These are phyloP conservation scores for Purshia tridentata DNA, from an alignment of 306 rosid genomes.

Conservation along the genomic window DNA sequence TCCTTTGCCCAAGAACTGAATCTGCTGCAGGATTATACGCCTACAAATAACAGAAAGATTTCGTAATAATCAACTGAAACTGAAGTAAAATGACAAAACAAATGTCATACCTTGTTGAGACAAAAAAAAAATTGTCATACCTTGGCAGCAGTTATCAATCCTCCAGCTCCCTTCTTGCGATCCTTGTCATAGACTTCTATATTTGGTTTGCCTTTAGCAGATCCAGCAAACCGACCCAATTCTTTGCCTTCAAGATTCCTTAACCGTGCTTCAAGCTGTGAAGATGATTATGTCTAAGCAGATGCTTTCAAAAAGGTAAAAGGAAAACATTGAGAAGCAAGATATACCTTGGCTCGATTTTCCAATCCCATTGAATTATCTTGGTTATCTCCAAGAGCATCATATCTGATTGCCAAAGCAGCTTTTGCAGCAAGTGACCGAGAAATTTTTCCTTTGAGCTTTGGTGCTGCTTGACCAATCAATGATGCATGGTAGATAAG, in stretches of 20 bases:
- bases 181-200: slow-evolving; percentile 91
- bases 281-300: slow-evolving; percentile 4
- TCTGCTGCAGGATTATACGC: slow-evolving; percentile 85
- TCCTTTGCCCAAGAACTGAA: slow-evolving; percentile 48
- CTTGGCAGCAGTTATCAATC: slow-evolving; percentile 80
- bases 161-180: slow-evolving; percentile 75
- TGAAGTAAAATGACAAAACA: background rate
- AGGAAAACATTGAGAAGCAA: background rate
- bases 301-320: background rate
- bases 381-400: slow-evolving; percentile 77
- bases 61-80: slow-evolving; percentile 6
- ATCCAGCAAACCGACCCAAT: slow-evolving; percentile 75
- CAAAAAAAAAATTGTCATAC: slow-evolving; percentile 34
- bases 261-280: slow-evolving; percentile 77
- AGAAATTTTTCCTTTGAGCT: slow-evolving; percentile 83
- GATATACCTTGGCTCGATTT: slow-evolving; percentile 67
- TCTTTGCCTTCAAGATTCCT: slow-evolving; percentile 88
- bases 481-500: slow-evolving; percentile 94
- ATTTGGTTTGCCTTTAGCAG: slow-evolving; percentile 88
- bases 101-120: slow-evolving; percentile 45
- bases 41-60: slow-evolving; percentile 41
- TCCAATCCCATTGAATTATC: slow-evolving; percentile 89
- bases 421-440: slow-evolving; percentile 89
- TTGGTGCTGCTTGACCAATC: slow-evolving; percentile 92
- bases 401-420: slow-evolving; percentile 76